Base-by-base conservation (phyloP, 2,329 filamentous ascomycete species). In the Tolypocladium endophyticum region DNA sequence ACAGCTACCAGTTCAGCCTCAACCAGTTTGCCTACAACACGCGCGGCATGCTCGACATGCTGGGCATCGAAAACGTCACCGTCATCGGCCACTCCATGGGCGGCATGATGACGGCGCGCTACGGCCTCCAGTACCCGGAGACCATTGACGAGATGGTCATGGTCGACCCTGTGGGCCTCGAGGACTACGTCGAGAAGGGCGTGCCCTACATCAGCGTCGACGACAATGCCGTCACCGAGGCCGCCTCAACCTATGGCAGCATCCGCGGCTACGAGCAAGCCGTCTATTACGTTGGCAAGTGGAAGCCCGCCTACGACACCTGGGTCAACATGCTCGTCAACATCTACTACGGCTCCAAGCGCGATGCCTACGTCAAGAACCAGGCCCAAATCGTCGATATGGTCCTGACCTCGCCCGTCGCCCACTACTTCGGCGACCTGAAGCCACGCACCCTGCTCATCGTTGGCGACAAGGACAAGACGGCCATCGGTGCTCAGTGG, bases 291-390 rank as follows among this genome's bases (percentile, higher is more conserved):
- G 72, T 75, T 3, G 74, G 74, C 47, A 71, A 73, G 25, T 83
- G 81, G 81, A 68, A 74, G 47, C 65, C 72, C 1, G 71, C 72
- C 12, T 84, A 83, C 68, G 80, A 82, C 62, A 69, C 75, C 16
- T 83, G 80, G 80, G 81, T 82, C 56, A 74, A 76, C 52, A 83
- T 84, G 81, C 73, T 81, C 20, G 72, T 76, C 60, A 76, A 78
- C 59, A 73, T 83, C 57, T 84, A 84, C 70, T 63, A 74, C 58
- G 76, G 79, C 8, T 71, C 72, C 35, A 61, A 75, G 62, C 76
- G 74, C 38, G 66, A 70, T 30, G 69, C 70, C 39, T 83, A 77
- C 61, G 71, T 77, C 20, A 76, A 69, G 58, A 75, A 77, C 63
- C 77, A 80, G 71, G 81, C 80, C 25, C 75, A 74, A 52, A 74